Base-by-base conservation (phyloP, 2,329 filamentous ascomycete genomes). In the Sporothrix dimorphospora region DNA sequence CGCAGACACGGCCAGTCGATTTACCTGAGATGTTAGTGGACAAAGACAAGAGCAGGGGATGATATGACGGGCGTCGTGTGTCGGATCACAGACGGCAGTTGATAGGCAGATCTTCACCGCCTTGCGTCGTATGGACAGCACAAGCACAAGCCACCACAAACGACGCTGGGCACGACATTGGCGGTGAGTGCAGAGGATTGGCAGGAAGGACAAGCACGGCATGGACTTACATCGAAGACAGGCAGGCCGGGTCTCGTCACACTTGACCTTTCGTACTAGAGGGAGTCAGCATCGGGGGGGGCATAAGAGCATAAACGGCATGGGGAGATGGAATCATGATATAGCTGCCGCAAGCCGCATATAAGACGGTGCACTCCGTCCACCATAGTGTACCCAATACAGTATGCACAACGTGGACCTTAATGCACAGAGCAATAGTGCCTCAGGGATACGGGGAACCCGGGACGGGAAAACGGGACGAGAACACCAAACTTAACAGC, bases 241-340 rank as follows among this genome's bases (percentile, higher is more conserved):
- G 2, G 55, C 55, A 6, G 73, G 73, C 8, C 63, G 72, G 6
- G 70, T 61, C 55, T 74, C 73, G 51, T 74, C 73, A 30, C 73
- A 73, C 27, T 73, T 73, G 40, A 74, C 65, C 49, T 66, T 71
- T 27, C 73, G 72, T 14, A 73, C 73, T 74, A 9, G 40, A 3
- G 3, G 47, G 40, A 27, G 65, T 45, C 3, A 65, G 59, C 14
- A 65, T n/a, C 30, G 4, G 21, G 2, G 11, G 3, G 21, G 6
- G 12, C 30, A 38, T 19, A 16, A 11, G 4, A 45, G n/a, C n/a
- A 45, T n/a, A 19, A 30, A 8, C 55, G 12, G 19, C 2, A 6
- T 24, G 9, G 30, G 55, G 55, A 34, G 16, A 30, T 59, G 7
- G 16, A 19, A 21, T 24, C n/a, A 19, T n/a, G 30, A 59, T 40